Percentiles rank a stretch among this genome's conserved stretches.
These are phyloP conservation scores for Hirschioporus abietinus DNA, from an alignment of 768 basidiomycete genomes.

Conservation along the genomic window DNA sequence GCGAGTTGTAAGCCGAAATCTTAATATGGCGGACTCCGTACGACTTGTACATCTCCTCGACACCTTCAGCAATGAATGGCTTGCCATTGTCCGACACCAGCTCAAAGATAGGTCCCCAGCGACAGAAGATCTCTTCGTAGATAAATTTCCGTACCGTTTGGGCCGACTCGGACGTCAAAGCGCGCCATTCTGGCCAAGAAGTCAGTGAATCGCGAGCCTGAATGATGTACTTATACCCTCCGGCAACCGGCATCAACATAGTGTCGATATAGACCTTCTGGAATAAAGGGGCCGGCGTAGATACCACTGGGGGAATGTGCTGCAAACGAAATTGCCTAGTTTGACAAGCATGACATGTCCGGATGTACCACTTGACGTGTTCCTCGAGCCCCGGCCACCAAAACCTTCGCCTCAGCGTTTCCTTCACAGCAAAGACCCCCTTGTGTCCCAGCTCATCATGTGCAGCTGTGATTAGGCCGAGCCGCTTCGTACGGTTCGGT, in stretches of 20 bases:
- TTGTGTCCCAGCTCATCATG: constrained; percentile 19
- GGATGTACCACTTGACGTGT: constrained; percentile 17
- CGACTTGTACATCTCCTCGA: no score
- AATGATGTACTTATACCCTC: constrained; percentile 29
- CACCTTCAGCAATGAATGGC: constrained; percentile 21
- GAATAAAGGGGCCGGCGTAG: constrained; percentile 21
- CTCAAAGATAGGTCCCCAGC: constrained; percentile 33
- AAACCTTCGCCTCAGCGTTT: constrained; percentile 12
- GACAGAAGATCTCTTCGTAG: constrained; percentile 31
- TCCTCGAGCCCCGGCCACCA: constrained; percentile 22
- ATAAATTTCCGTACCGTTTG: constrained; percentile 25
- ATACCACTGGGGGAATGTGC: constrained; percentile 16
- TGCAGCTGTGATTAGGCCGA: constrained; percentile 10
- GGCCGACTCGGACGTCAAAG: constrained; percentile 25
- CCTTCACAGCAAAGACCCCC: constrained; percentile 11
- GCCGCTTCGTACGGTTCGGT: constrained; percentile 5
- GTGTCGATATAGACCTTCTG: constrained; percentile 34
- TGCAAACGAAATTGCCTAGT: constrained; percentile 17
- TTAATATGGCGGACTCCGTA: constrained; percentile 32
- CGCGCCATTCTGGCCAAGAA: constrained; percentile 26
- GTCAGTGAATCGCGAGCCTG: constrained; percentile 32
- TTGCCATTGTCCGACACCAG: constrained; percentile 40
- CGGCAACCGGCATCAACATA: constrained; percentile 33
- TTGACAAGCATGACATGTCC: constrained; percentile 36
- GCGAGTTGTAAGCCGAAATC: constrained; percentile 38